Base-by-base conservation (phyloP, 148 eudicot genomes). In the Chenopodium quinoa region DNA sequence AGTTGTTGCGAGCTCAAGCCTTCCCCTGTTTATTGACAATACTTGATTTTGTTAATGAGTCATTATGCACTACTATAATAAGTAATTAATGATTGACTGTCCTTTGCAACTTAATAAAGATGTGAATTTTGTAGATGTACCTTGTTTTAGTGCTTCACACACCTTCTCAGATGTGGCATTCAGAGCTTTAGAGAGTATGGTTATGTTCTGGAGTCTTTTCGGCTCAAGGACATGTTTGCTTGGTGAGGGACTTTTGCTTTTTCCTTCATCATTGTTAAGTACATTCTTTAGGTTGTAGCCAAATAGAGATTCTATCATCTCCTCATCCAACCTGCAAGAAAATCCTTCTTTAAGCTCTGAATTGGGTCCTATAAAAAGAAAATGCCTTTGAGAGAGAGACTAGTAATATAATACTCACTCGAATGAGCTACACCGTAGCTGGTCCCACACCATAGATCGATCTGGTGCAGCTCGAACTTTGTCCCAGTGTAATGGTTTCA, bases 401-500 rank as follows among this genome's bases (percentile, higher is more conserved):
- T 54, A 64, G 25, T 34, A 52, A 22, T 3, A 1, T 22, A 76
- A 60, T 79, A 81, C 99, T 91, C 84, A 96, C 99, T 96, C 97
- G 25, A 96, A 96, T 44, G 99, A 96, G 91, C 93, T 93, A 46
- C 97, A 88, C 16, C 91, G 88, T 54, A 96, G 87, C 84, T 93
- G 88, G 89, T 96, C 99, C 99, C 98, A 96, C 74, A 96, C 99
- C 89, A 91, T 96, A 52, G 98, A 88, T 44, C 90, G 91, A 83
- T 96, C 92, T 7, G 95, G 91, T 44, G 94, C 87, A 70, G 98
- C 99, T 83, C 99, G 89, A 50, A 96, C 97, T 89, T 96, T 96
- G 85, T 96, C 99, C 99, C 99, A 96, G 72, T 96, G 99, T 76
- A 96, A 98, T 34, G 99, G 98, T 87, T 93, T 96, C 76, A 96